These are phyloP conservation scores for Leptographium lundbergii DNA, from an alignment of 2,329 filamentous ascomycete species.

Conservation along the genomic window DNA sequence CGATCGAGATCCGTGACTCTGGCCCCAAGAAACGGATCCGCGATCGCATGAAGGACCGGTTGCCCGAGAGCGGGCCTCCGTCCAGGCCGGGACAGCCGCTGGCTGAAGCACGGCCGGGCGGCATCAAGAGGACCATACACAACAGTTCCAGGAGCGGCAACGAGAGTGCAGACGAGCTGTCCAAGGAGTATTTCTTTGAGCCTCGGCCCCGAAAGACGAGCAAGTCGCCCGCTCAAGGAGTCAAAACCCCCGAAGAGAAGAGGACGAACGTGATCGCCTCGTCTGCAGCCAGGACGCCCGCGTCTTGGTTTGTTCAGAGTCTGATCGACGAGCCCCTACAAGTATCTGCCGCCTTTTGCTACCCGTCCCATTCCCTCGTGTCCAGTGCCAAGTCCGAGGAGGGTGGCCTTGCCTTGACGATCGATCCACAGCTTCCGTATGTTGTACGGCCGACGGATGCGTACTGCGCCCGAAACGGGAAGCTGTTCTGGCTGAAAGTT, in stretches of 20 bases:
- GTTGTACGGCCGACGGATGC: background rate
- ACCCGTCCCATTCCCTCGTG: background rate
- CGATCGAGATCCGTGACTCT: background rate
- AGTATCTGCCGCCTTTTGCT: constrained; percentile 4
- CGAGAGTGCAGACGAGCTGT: constrained; percentile 9
- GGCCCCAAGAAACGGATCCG: background rate
- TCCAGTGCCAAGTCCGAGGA: background rate
- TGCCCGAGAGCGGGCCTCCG: background rate
- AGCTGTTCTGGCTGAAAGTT: constrained; percentile 1
- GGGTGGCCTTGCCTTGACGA: background rate
- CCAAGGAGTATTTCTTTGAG: constrained; percentile 2
- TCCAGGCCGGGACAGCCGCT: background rate
- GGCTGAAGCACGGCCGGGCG: background rate
- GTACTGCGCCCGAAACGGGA: background rate
- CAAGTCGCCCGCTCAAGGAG: background rate
- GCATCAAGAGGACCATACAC: background rate
- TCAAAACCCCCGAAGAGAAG: background rate
- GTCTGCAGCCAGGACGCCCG: background rate
- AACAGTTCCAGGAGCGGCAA: background rate
- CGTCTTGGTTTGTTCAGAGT: background rate
- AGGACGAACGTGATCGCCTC: background rate
- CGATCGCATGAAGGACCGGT: background rate
- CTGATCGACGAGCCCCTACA: background rate
- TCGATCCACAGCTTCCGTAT: background rate
- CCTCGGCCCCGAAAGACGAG: background rate